Base-by-base conservation (phyloP, 331 rosid genomes). In the Acacia concinna region DNA sequence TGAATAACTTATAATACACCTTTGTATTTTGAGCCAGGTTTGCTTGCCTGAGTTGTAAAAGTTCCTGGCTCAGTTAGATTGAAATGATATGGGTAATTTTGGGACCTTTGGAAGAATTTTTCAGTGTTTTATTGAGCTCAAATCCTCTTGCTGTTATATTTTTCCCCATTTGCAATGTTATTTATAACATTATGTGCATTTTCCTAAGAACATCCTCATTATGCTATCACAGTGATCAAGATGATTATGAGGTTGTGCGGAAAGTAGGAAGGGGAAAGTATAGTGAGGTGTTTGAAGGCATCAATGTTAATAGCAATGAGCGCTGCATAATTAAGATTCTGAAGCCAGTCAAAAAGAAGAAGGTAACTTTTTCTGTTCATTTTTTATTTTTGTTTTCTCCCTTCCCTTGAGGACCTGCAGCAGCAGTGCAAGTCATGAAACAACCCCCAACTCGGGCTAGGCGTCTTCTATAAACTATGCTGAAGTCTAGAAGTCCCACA, bases 221-320 rank as follows among this genome's bases (percentile, higher is more conserved):
- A 2, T 74, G 74, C 35, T 49, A 28, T 67, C 71, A 57, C 91
- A 93, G 98, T 43, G 95, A 93, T 79, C 98, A 91, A 79, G 98
- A 93, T 81, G 98, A 91, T 79, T 93, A 91, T 23, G 98, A 93
- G 90, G 97, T 93, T 70, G 98, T 93, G 64, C 85, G 98, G 57
- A 93, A 93, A 77, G 95, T 93, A 18, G 98, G 98, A 80, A 90
- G 98, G 83, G 98, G 97, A 79, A 93, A 93, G 70, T 93, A 93
- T 84, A 93, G 98, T 59, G 98, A 93, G 82, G 98, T 93, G 30
- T 91, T 93, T n/a, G 98, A 93, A 76, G 98, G 98, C 76, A 91
- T 91, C 56, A 88, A 91, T 82, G 93, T 93, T 76, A 91, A 90
- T 52, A 88, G 85, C 89, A 91, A 86, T 34, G 98, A 93, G 87